Evolutionary conservation across 805 yeast genomes (phyloP).

Genomic region (Lachancea kluyveri): DNA sequence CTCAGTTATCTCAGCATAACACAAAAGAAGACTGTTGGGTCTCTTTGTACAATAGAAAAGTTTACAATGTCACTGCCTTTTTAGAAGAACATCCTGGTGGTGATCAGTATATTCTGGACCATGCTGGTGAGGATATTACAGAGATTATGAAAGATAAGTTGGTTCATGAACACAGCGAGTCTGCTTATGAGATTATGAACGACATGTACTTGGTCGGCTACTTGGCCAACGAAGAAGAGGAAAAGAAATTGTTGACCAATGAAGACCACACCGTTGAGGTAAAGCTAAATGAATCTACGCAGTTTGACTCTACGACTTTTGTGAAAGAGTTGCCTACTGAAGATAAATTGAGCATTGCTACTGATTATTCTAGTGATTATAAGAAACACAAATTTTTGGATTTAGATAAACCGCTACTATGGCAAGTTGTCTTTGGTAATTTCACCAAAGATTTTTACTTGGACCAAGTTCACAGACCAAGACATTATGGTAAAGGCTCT

Average conservation of each 20-base stretch:
- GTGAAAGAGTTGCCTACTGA: slow-evolving; percentile 63
- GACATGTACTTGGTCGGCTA: slow-evolving; percentile 77
- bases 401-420: slow-evolving; percentile 69
- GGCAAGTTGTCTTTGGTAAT: slow-evolving; percentile 70
- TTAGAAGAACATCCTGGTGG: slow-evolving; percentile 60
- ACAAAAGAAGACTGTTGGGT: slow-evolving; percentile 66
- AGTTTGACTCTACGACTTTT: slow-evolving; percentile 46
- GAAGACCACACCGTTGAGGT: slow-evolving; percentile 58
- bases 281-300: slow-evolving; percentile 34
- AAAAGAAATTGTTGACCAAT: slow-evolving; percentile 58
- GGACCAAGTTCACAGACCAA: slow-evolving; percentile 95
- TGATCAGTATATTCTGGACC: slow-evolving; percentile 61
- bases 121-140: slow-evolving; percentile 79
- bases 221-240: slow-evolving; percentile 77
- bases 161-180: slow-evolving; percentile 75
- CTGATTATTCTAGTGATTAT: slow-evolving; percentile 69
- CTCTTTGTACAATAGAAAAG: slow-evolving; percentile 67
- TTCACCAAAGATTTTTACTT: slow-evolving; percentile 86
- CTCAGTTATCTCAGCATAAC: slow-evolving; percentile 49
- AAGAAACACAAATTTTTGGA: slow-evolving; percentile 81
- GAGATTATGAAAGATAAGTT: slow-evolving; percentile 40
- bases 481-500: slow-evolving; percentile 96
- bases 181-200: slow-evolving; percentile 80
- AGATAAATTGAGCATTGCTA: slow-evolving; percentile 65
- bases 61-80: slow-evolving; percentile 69